These are phyloP conservation scores for Kuraishia borneana DNA, from an alignment of 805 yeast genomes.

Conservation along the genomic window DNA sequence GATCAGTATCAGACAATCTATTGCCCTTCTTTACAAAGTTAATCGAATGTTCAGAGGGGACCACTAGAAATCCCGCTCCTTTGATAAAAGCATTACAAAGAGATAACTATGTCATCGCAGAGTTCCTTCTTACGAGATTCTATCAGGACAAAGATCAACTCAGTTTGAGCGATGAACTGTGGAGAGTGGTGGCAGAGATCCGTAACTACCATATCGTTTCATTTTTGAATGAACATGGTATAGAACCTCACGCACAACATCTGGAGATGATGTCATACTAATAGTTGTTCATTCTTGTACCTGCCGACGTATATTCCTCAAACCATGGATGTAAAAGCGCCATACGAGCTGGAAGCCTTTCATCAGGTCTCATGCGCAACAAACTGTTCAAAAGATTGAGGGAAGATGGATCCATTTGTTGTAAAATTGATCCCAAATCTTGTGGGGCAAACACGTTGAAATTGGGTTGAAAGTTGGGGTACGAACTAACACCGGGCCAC, in stretches of 20 bases:
- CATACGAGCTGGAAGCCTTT: conserved; percentile 48
- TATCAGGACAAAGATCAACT: background rate
- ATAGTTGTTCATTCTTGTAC: too few species aligned
- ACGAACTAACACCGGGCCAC: conserved; percentile 93
- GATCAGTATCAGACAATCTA: too few species aligned
- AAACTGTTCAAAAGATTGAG: conserved; percentile 51
- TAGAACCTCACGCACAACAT: background rate
- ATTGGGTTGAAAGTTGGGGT: conserved; percentile 78
- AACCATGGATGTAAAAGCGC: conserved; percentile 72
- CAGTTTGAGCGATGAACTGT: background rate
- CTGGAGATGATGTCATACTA: background rate
- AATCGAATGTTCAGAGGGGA: too few species aligned
- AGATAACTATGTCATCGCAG: background rate
- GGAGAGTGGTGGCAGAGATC: background rate
- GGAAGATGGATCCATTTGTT: conserved; percentile 60
- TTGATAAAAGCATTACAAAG: background rate
- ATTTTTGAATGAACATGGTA: background rate
- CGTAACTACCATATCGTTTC: background rate
- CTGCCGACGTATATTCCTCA: conserved; percentile 42
- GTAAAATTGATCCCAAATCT: conserved; percentile 61
- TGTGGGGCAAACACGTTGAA: conserved; percentile 85
- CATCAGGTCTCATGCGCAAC: conserved; percentile 52
- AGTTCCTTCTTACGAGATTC: background rate
- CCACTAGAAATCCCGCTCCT: background rate
- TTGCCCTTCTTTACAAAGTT: too few species aligned